These are phyloP conservation scores for Colletotrichum chrysophilum DNA, from an alignment of 2,329 filamentous ascomycete genomes.

Conservation along the genomic window DNA sequence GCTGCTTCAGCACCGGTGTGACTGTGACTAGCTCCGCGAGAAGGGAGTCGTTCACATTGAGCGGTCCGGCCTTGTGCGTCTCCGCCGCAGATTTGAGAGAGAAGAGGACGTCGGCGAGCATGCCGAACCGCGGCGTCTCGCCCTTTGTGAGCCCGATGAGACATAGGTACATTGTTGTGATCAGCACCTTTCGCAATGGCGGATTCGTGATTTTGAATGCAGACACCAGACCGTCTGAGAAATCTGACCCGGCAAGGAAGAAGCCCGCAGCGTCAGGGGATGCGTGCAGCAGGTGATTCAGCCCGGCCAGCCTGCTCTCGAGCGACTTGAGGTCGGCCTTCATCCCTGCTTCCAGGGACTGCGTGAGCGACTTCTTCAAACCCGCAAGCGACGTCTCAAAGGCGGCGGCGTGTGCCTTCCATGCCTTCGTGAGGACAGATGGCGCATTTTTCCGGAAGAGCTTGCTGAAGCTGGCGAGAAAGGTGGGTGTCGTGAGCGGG, in stretches of 20 bases:
- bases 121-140: slow-evolving; percentile 71
- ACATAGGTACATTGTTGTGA: slow-evolving; percentile 78
- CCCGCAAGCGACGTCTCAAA: slow-evolving; percentile 62
- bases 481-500: slow-evolving; percentile 65
- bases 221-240: slow-evolving; percentile 75
- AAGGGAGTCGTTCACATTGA: slow-evolving; percentile 71
- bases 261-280: slow-evolving; percentile 63
- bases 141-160: slow-evolving; percentile 73
- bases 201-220: slow-evolving; percentile 71
- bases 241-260: slow-evolving; percentile 86
- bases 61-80: slow-evolving; percentile 60
- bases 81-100: slow-evolving; percentile 76
- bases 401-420: slow-evolving; percentile 57
- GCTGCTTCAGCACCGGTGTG: slow-evolving; percentile 74
- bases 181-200: slow-evolving; percentile 68
- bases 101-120: slow-evolving; percentile 84
- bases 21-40: slow-evolving; percentile 81
- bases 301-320: slow-evolving; percentile 57
- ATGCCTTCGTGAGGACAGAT: slow-evolving; percentile 49
- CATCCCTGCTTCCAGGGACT: slow-evolving; percentile 66
- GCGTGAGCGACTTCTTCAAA: slow-evolving; percentile 67
- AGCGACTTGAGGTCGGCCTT: slow-evolving; percentile 59
- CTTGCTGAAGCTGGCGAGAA: slow-evolving; percentile 72
- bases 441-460: slow-evolving; percentile 69
- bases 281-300: slow-evolving; percentile 69